Evolutionary conservation across 768 basidiomycete species (phyloP).

Genomic region (Scleroderma bovista): DNA sequence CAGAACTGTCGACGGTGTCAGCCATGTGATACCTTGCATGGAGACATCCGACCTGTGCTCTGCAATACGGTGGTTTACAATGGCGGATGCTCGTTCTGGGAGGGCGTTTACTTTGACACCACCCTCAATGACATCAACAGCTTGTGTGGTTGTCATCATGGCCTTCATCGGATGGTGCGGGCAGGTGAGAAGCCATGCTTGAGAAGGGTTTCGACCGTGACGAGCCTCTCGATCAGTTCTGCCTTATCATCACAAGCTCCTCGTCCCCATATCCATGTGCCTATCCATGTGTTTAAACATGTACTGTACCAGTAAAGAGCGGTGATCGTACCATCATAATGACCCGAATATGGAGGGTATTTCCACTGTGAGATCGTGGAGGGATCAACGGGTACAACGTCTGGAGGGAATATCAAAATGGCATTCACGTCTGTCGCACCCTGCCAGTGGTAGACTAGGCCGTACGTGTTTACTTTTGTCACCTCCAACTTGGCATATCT

Average conservation of each 20-base stretch:
- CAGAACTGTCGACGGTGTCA: conserved; percentile 8
- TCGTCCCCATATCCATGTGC: conserved; percentile 69
- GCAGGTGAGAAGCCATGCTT: conserved; percentile 41
- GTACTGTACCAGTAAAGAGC: not conserved
- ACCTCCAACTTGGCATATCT: conserved; percentile 45
- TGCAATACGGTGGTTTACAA: conserved; percentile 69
- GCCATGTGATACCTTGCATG: not conserved
- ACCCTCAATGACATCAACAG: conserved; percentile 58
- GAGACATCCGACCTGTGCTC: conserved; percentile 42
- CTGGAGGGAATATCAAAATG: conserved; percentile 25
- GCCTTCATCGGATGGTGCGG: conserved; percentile 38
- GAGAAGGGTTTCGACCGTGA: conserved; percentile 43
- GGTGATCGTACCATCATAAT: conserved; percentile 40
- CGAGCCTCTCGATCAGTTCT: conserved; percentile 49
- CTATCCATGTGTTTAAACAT: conserved; percentile 14
- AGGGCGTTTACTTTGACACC: conserved; percentile 73
- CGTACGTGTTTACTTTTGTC: conserved; percentile 54
- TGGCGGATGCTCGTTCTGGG: conserved; percentile 58
- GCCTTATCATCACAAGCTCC: conserved; percentile 73
- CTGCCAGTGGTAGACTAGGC: conserved; percentile 51
- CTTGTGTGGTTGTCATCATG: conserved; percentile 63
- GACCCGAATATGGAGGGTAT: conserved; percentile 54
- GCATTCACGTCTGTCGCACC: conserved; percentile 52
- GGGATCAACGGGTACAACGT: conserved; percentile 59
- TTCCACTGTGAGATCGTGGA: conserved; percentile 50